A percentile compares a stretch with the other conserved stretches of the same genome.
These are phyloP conservation scores for Gypsophila paniculata DNA, from an alignment of 179 eudicot genomes.

Conservation along the genomic window DNA sequence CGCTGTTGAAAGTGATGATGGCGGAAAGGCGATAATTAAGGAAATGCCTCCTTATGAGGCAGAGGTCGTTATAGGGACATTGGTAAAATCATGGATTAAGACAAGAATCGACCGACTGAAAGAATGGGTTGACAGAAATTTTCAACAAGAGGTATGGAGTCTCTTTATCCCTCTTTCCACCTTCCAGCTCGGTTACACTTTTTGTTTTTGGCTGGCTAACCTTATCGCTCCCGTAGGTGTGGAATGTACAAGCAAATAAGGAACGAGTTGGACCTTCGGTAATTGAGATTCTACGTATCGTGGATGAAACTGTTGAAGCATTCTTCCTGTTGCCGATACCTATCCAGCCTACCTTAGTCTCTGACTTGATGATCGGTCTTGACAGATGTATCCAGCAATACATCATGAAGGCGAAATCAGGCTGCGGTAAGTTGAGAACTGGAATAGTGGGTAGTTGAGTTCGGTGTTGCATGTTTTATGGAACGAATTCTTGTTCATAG, in stretches of 20 bases:
- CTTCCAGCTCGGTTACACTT: neutral
- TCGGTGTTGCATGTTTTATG: no score
- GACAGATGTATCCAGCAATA: slow-evolving; percentile 73
- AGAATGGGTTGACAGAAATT: slow-evolving; percentile 72
- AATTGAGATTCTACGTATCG: slow-evolving; percentile 63
- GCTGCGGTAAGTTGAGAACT: slow-evolving; percentile 57
- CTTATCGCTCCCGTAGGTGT: slow-evolving; percentile 40
- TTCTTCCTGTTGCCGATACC: slow-evolving; percentile 91
- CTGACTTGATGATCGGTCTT: slow-evolving; percentile 63
- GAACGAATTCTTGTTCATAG: no score
- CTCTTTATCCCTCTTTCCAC: neutral
- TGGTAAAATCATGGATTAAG: slow-evolving; percentile 78
- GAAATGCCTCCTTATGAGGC: slow-evolving; percentile 91
- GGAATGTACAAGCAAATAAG: slow-evolving; percentile 79
- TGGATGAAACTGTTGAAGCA: slow-evolving; percentile 83
- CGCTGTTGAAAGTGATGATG: slow-evolving; percentile 92
- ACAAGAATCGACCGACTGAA: slow-evolving; percentile 68
- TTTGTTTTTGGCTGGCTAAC: neutral
- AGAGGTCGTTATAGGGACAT: slow-evolving; percentile 55
- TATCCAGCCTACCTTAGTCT: slow-evolving; percentile 60
- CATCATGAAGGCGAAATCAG: slow-evolving; percentile 62
- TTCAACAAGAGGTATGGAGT: slow-evolving; percentile 73
- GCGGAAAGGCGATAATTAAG: slow-evolving; percentile 76
- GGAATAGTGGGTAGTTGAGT: neutral
- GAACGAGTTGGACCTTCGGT: slow-evolving; percentile 80